These are phyloP conservation scores for Sporothrix luriei DNA, from an alignment of 2,329 filamentous ascomycete species.

Conservation along the genomic window DNA sequence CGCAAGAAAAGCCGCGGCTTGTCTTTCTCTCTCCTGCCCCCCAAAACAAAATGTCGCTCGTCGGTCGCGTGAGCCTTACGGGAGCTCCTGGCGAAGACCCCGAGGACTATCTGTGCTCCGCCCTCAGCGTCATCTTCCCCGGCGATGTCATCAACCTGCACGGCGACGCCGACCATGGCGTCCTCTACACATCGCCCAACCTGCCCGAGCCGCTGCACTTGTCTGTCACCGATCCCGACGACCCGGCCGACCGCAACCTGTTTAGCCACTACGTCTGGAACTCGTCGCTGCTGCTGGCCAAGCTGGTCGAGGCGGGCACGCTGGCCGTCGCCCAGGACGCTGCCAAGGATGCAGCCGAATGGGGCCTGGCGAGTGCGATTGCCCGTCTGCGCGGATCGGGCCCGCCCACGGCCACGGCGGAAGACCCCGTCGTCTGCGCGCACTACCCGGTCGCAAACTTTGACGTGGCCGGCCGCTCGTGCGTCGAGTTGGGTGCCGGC, in stretches of 20 bases:
- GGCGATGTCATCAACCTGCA: conserved; percentile 69
- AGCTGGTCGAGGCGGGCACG: conserved; percentile 57
- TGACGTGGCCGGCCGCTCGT: conserved; percentile 54
- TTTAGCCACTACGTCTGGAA: conserved; percentile 79
- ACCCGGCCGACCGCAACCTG: conserved; percentile 58
- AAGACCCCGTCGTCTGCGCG: conserved; percentile 26
- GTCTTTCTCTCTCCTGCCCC: background rate
- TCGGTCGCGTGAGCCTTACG: conserved; percentile 49
- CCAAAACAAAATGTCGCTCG: conserved; percentile 50
- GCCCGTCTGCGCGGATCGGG: background rate
- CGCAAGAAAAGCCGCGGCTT: background rate
- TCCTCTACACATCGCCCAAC: conserved; percentile 61
- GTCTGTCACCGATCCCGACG: conserved; percentile 52
- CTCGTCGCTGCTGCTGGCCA: conserved; percentile 58
- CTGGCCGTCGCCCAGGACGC: conserved; percentile 37
- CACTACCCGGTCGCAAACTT: conserved; percentile 42
- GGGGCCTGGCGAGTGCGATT: background rate
- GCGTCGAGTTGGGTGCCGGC: conserved; percentile 70
- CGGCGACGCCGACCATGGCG: conserved; percentile 60
- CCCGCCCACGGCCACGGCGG: conserved; percentile 13
- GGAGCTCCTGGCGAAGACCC: conserved; percentile 47
- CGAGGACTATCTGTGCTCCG: conserved; percentile 62
- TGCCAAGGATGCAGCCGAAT: conserved; percentile 32
- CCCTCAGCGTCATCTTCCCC: conserved; percentile 66
- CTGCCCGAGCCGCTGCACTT: conserved; percentile 51